Conservation (phyloP, 257 asterid species). For the Primulina huaijiensis region DNA sequence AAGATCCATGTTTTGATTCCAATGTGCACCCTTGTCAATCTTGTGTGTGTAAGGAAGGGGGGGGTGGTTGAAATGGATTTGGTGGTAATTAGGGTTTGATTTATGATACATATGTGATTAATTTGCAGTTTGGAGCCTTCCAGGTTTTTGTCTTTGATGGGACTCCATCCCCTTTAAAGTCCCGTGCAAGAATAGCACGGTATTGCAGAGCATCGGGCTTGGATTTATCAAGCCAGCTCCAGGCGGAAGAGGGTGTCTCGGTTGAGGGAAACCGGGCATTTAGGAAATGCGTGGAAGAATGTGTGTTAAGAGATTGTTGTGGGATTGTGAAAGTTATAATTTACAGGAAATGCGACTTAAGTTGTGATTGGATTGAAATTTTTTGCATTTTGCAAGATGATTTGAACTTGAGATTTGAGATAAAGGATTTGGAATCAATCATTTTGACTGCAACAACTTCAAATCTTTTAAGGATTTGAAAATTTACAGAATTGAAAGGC, state of each 20-base stretch:
- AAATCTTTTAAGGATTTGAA: too few relatives aligned
- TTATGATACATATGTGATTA: slow-evolving; percentile 24
- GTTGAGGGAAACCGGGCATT: slow-evolving; percentile 65
- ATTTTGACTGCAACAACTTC: not conserved
- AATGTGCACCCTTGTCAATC: not conserved
- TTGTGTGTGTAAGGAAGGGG: slow-evolving; percentile 5
- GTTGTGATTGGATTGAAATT: not conserved
- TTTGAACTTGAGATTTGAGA: not conserved
- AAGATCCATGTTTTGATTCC: not conserved
- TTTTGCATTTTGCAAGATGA: not conserved
- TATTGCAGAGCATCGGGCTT: slow-evolving; percentile 68
- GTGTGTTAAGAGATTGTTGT: too few relatives aligned
- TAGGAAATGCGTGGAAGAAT: slow-evolving; percentile 65
- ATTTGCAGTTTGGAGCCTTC: slow-evolving; percentile 86
- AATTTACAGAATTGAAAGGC: not conserved
- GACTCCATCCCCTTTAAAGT: slow-evolving; percentile 85
- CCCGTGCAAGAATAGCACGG: slow-evolving; percentile 70
- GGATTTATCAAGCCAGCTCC: slow-evolving; percentile 50
- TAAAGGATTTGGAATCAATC: not conserved
- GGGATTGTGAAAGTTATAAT: not conserved
- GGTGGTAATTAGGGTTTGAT: slow-evolving; percentile 19
- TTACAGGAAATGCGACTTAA: slow-evolving; percentile 8
- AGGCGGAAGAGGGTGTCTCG: slow-evolving; percentile 59
- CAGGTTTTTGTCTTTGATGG: slow-evolving; percentile 91
- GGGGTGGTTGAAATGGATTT: slow-evolving; percentile 2